Evolutionary conservation across 176 grass and related monocot genomes (phyloP).

Genomic region (Chrysopogon serrulatus): DNA sequence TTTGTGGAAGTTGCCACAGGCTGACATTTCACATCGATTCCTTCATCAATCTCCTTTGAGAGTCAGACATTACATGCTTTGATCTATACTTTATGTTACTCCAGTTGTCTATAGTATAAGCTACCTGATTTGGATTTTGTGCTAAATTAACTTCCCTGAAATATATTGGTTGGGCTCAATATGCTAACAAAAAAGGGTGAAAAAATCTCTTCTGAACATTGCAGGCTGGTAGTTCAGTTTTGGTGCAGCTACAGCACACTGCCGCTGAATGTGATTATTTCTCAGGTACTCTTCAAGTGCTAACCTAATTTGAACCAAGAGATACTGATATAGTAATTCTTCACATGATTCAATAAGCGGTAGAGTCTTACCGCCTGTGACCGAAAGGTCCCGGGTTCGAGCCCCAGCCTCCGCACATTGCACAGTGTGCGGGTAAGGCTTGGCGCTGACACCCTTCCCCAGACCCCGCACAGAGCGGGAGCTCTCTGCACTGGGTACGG

Average conservation of each 20-base stretch:
- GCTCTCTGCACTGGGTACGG: too few species aligned
- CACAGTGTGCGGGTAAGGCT: too few species aligned
- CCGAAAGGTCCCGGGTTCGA: too few species aligned
- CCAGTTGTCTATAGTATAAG: not conserved
- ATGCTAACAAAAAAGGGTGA: not conserved
- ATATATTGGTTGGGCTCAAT: not conserved
- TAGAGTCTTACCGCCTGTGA: too few species aligned
- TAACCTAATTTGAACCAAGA: not conserved
- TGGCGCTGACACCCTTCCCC: too few species aligned
- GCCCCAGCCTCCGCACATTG: too few species aligned
- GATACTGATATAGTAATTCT: not conserved
- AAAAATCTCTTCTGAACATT: constrained; percentile 15
- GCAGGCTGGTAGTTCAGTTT: constrained; percentile 81
- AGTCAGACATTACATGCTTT: not conserved
- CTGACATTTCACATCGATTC: not conserved
- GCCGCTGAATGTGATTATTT: constrained; percentile 90
- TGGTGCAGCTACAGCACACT: constrained; percentile 98
- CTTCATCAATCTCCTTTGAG: not conserved
- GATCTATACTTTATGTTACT: not conserved
- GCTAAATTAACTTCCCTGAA: not conserved
- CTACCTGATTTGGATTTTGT: not conserved
- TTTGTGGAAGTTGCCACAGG: not conserved
- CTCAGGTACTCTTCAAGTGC: constrained; percentile 53
- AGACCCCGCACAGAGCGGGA: too few species aligned
- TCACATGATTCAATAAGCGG: not conserved